Percentiles rank a stretch among this genome's conserved stretches.
These are phyloP conservation scores for Macrocystidia cucumis DNA, from an alignment of 1,284 basidiomycete genomes.

Conservation along the genomic window DNA sequence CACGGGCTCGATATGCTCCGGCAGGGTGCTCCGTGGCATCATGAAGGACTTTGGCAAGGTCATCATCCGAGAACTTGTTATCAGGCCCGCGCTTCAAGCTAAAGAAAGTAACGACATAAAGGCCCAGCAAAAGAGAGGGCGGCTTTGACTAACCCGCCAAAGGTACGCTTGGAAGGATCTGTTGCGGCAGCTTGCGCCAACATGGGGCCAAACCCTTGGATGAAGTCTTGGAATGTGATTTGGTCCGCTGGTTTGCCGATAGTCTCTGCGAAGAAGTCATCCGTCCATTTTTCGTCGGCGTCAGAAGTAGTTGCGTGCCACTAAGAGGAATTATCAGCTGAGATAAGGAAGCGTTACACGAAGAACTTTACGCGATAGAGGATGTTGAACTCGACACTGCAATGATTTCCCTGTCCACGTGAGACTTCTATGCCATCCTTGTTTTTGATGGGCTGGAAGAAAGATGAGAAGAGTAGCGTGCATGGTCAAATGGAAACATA, in stretches of 20 bases:
- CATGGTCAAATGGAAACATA: constrained; percentile 9
- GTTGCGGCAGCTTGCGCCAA: constrained; percentile 7
- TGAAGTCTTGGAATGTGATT: constrained; percentile 22
- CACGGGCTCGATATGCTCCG: constrained; percentile 35
- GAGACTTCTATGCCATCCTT: constrained; percentile 18
- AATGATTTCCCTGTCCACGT: constrained; percentile 39
- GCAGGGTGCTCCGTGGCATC: constrained; percentile 33
- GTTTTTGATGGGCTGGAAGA: constrained; percentile 20
- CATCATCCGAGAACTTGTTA: constrained; percentile 13
- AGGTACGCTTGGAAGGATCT: constrained; percentile 24
- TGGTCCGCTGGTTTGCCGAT: constrained; percentile 24
- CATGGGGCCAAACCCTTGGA: neutral
- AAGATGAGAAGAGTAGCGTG: neutral
- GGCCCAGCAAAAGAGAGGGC: neutral
- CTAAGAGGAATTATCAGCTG: constrained; percentile 15
- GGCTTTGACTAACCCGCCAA: constrained; percentile 22
- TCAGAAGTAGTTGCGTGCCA: constrained; percentile 28
- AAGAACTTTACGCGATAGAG: constrained; percentile 32
- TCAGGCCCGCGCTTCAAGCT: constrained; percentile 15
- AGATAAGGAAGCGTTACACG: neutral
- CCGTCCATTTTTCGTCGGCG: constrained; percentile 34
- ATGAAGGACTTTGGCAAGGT: constrained; percentile 23
- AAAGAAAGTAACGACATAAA: neutral
- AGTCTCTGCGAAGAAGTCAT: constrained; percentile 23
- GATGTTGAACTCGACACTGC: constrained; percentile 46